These are phyloP conservation scores for Nannochloropsis oceanica DNA, from an alignment of 108 stramenopile species.

Conservation along the genomic window DNA sequence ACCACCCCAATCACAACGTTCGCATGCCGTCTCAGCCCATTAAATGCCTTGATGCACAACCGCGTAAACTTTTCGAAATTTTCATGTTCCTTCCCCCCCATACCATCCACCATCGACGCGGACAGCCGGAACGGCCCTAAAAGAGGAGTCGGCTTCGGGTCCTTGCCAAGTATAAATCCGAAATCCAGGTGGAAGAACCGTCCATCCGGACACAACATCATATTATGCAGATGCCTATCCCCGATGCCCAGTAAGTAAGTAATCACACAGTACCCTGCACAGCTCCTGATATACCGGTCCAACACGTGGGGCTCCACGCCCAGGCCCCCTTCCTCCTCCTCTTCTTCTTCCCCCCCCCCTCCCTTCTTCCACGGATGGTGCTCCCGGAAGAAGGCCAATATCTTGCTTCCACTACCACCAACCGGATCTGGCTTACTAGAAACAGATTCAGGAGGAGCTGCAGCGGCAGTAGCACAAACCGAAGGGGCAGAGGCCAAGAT, in stretches of 20 bases:
- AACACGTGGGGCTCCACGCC: constrained; percentile 6
- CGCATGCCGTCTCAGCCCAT: not conserved
- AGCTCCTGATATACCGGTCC: constrained; percentile 19
- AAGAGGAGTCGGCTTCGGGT: not conserved
- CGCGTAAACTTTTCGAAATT: not conserved
- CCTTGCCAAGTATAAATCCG: constrained; percentile 6
- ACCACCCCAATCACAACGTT: not conserved
- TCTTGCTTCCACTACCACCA: not conserved
- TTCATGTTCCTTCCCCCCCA: not conserved
- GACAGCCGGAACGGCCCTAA: not conserved
- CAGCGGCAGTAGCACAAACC: not conserved
- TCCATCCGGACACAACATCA: constrained; percentile 45
- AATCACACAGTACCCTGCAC: constrained; percentile 50
- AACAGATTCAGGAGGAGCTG: not conserved
- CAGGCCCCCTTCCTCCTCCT: not conserved
- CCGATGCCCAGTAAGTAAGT: constrained; percentile 50
- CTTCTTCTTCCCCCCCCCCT: not conserved
- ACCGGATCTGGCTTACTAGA: not conserved
- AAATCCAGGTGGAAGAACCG: constrained; percentile 53
- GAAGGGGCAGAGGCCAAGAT: constrained; percentile 10
- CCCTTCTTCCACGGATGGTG: not conserved
- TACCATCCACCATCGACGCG: not conserved
- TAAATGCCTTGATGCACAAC: not conserved
- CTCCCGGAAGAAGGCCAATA: not conserved
- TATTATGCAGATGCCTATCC: constrained; percentile 54